These are phyloP conservation scores for Calocybe gangraenosa DNA, from an alignment of 768 basidiomycete genomes.

Conservation along the genomic window DNA sequence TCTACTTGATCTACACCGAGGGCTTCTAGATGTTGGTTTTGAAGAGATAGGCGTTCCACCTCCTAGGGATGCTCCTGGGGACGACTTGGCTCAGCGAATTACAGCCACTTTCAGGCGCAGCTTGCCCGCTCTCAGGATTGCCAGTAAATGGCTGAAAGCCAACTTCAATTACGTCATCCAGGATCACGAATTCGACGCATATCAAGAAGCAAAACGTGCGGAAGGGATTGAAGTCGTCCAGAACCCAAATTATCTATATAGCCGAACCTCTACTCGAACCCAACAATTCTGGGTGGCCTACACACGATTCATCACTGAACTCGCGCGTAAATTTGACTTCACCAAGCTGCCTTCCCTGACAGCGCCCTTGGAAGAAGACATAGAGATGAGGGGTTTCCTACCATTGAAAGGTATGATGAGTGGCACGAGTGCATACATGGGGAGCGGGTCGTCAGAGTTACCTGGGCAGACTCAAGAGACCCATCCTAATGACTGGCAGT, in stretches of 20 bases:
- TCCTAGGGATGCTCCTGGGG: slow-evolving; percentile 48
- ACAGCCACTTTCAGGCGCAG: slow-evolving; percentile 83
- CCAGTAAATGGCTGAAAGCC: slow-evolving; percentile 82
- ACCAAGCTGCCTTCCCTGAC: slow-evolving; percentile 53
- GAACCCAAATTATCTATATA: slow-evolving; percentile 26
- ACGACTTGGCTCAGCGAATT: slow-evolving; percentile 75
- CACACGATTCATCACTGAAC: slow-evolving; percentile 55
- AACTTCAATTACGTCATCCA: slow-evolving; percentile 68
- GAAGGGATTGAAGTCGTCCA: slow-evolving; percentile 24
- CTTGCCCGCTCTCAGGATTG: slow-evolving; percentile 81
- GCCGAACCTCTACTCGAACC: slow-evolving; percentile 33
- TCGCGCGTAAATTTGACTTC: slow-evolving; percentile 67
- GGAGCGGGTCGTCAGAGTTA: slow-evolving; percentile 19
- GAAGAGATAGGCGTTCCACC: slow-evolving; percentile 56
- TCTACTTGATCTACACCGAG: slow-evolving; percentile 58
- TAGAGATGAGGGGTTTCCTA: slow-evolving; percentile 82
- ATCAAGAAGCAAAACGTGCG: slow-evolving; percentile 24
- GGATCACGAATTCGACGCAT: slow-evolving; percentile 33
- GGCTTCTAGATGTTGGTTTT: slow-evolving; percentile 62
- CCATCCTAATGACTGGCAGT: slow-evolving; percentile 92
- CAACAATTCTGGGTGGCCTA: slow-evolving; percentile 71
- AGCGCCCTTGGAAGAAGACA: slow-evolving; percentile 81
- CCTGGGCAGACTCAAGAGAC: slow-evolving; percentile 29
- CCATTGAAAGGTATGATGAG: slow-evolving; percentile 68
- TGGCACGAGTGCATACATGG: slow-evolving; percentile 22